Evolutionary conservation across 2,329 filamentous ascomycete species (phyloP).

Genomic region (Penicillium paneum): DNA sequence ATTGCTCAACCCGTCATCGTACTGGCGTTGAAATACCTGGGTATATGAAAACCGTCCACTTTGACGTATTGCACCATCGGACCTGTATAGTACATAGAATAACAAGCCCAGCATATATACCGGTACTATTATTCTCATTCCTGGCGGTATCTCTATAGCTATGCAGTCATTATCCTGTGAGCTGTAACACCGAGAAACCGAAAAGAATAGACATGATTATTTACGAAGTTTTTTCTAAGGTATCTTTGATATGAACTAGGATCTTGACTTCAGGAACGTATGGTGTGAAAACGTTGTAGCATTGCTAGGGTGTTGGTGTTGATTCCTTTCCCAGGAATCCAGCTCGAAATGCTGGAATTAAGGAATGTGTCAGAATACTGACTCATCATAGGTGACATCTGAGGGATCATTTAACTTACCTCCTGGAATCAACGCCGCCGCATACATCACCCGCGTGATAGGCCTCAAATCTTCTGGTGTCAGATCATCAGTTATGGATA

Average conservation of each 20-base stretch:
- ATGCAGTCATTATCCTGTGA: no score
- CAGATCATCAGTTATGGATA: constrained; percentile 29
- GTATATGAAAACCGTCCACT: not conserved
- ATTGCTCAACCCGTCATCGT: not conserved
- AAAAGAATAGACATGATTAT: no score
- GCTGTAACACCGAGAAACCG: no score
- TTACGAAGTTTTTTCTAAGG: no score
- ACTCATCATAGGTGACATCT: not conserved
- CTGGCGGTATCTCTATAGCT: no score
- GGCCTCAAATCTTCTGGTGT: constrained; percentile 48
- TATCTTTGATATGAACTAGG: no score
- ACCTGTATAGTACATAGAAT: not conserved
- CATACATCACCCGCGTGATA: constrained; percentile 58
- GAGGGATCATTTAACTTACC: constrained; percentile 41
- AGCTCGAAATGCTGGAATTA: constrained; percentile 32
- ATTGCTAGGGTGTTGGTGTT: not conserved
- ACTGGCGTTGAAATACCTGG: not conserved
- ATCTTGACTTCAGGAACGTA: no score
- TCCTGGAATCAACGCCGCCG: constrained; percentile 54
- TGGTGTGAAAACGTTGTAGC: no score
- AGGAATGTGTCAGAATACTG: not conserved
- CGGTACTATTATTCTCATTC: not conserved
- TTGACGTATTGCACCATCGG: no score
- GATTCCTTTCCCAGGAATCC: constrained; percentile 37
- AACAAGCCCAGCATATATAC: not conserved